Base-by-base conservation (phyloP, 768 basidiomycete genomes). In the Pleurotus pulmonarius region DNA sequence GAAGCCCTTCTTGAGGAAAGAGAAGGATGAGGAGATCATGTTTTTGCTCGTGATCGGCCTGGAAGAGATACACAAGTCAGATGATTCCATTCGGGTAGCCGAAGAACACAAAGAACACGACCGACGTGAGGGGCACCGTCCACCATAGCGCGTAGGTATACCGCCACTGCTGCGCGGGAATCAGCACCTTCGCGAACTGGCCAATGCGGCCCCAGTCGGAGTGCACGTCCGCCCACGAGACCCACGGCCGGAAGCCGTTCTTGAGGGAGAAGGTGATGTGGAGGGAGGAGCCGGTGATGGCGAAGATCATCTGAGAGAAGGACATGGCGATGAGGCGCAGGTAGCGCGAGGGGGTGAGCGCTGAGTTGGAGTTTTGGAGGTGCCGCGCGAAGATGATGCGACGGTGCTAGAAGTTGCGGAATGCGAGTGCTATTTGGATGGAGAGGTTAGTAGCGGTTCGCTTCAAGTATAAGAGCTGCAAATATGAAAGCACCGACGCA, bases 21-120 rank as follows among this genome's bases (percentile, higher is more conserved):
- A 29, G 26, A 29, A 29, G 26, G 26, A 29, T 1, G 26, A 29
- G 5, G 26, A 29, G 26, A 8, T 8, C 7, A 29, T 29, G 26
- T 29, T 29, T 29, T 29, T 29, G 9, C 9, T 29, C 26, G 26
- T 8, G 1, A 8, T 29, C 0, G 26, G 26, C 26, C 26, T 29
- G 2, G 26, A 8, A 8, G 5, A 0, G 9, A 7, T 2, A 29
- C 26, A 29, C 26, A 8, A 2, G 26, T 29, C 9, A 29, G 26
- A 29, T 29, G 26, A 8, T 29, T 8, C 26, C 26, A 29, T 29
- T 29, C 26, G 26, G 26, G 26, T 8, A 29, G 1, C 74, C 77
- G 61, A 86, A 87, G 67, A 85, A 76, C 4, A 68, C 64, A 65
- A 86, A 82, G 68, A 85, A 85, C 5, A 83, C 40, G 40, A 79